Conservation (phyloP, 768 basidiomycete genomes). For the Mycena vitilis region DNA sequence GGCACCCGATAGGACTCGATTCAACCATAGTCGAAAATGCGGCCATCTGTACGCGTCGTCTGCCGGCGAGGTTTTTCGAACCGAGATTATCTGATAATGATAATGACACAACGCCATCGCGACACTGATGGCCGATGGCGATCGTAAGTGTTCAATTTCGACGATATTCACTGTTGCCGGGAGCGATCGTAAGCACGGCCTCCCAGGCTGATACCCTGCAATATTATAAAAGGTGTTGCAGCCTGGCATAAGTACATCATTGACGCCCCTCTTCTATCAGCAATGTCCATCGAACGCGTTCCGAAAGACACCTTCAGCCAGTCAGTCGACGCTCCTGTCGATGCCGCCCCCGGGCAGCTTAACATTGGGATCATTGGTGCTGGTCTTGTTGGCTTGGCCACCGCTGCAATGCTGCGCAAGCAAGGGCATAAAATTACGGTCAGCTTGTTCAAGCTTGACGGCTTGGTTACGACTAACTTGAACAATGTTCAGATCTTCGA, state of each 20-base stretch:
- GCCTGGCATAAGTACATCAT: neutral
- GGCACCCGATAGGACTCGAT: too few species aligned
- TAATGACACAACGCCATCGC: too few species aligned
- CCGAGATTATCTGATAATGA: too few species aligned
- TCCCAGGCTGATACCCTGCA: neutral
- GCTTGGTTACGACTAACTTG: too few species aligned
- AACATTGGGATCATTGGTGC: conserved; percentile 10
- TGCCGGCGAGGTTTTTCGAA: too few species aligned
- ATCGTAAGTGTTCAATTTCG: neutral
- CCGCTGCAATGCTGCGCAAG: conserved; percentile 13
- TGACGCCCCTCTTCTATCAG: neutral
- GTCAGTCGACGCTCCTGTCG: neutral
- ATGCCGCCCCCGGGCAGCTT: neutral
- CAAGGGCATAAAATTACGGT: conserved; percentile 8
- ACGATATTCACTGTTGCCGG: too few species aligned
- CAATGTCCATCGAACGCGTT: neutral
- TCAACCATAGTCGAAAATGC: too few species aligned
- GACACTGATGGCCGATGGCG: neutral
- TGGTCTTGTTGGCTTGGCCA: conserved; percentile 3
- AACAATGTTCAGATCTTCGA: conserved; percentile 19
- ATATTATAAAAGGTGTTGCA: neutral
- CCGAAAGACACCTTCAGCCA: neutral
- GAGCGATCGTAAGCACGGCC: neutral
- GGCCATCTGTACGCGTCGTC: too few species aligned
- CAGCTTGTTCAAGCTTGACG: neutral